A percentile compares a stretch with the other conserved stretches of the same genome.
These are phyloP conservation scores for Boletus tomentosulus DNA, from an alignment of 768 basidiomycete species.

Conservation along the genomic window DNA sequence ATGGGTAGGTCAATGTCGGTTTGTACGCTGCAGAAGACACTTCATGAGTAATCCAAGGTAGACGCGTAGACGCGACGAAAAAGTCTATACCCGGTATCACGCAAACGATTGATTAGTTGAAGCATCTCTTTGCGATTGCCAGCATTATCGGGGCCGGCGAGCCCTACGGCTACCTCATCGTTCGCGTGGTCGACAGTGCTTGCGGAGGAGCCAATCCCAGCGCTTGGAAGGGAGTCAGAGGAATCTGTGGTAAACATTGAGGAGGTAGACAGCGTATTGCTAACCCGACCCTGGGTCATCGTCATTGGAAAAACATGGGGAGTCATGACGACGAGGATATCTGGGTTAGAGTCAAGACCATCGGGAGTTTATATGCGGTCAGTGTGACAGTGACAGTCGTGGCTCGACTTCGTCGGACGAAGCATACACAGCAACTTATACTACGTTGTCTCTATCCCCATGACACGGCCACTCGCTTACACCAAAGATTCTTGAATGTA, in stretches of 20 bases:
- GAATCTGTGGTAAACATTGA: slow-evolving; percentile 1
- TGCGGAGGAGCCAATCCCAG: neutral
- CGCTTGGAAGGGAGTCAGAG: neutral
- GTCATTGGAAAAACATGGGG: too few relatives aligned
- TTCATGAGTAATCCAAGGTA: neutral
- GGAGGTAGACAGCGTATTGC: neutral
- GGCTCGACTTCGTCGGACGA: too few relatives aligned
- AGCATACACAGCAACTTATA: too few relatives aligned
- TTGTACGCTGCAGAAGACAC: slow-evolving; percentile 45
- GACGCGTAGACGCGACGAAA: neutral
- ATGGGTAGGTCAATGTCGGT: slow-evolving; percentile 67
- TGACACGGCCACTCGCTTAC: too few relatives aligned
- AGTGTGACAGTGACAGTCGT: too few relatives aligned
- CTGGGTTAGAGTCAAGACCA: too few relatives aligned
- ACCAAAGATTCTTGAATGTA: slow-evolving; percentile 1
- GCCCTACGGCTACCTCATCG: slow-evolving; percentile 39
- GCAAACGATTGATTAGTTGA: slow-evolving; percentile 56
- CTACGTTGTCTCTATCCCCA: too few relatives aligned
- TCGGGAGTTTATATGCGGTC: too few relatives aligned
- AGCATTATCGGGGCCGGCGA: slow-evolving; percentile 45
- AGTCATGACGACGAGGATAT: too few relatives aligned
- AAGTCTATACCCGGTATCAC: slow-evolving; percentile 51
- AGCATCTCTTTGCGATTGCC: slow-evolving; percentile 47
- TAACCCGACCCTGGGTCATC: neutral
- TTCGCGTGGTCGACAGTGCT: neutral